Conservation (phyloP, 176 grass and related monocot genomes). For the Carex littledalei region DNA sequence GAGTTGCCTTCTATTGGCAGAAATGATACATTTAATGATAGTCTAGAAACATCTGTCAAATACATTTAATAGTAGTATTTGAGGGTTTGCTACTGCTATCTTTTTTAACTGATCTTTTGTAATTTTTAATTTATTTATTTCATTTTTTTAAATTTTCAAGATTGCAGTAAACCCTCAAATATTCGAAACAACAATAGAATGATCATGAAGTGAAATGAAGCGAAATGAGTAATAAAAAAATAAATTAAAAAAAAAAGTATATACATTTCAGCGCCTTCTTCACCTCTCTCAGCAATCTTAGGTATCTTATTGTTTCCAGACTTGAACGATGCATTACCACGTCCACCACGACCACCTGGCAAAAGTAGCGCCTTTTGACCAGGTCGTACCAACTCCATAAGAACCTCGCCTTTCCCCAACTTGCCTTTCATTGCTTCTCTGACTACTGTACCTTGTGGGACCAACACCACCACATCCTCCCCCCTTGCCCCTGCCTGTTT, state of each 20-base stretch:
- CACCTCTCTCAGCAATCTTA: constrained; percentile 88
- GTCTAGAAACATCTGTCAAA: neutral
- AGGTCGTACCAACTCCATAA: constrained; percentile 68
- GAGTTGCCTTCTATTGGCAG: neutral
- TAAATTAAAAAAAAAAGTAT: constrained; percentile 17
- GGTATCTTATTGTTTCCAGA: constrained; percentile 73
- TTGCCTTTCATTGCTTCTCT: constrained; percentile 46
- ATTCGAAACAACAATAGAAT: neutral
- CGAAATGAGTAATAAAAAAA: neutral
- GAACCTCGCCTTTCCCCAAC: constrained; percentile 25
- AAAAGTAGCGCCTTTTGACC: constrained; percentile 69
- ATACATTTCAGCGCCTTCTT: constrained; percentile 93
- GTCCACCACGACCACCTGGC: constrained; percentile 75
- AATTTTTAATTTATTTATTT: neutral
- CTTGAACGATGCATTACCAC: constrained; percentile 87
- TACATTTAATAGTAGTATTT: too few relatives aligned
- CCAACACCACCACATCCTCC: constrained; percentile 79
- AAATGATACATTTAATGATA: neutral
- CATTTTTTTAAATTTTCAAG: neutral
- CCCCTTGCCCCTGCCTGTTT: constrained; percentile 80
- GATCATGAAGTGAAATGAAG: too few relatives aligned
- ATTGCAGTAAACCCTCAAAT: neutral
- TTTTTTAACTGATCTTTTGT: neutral
- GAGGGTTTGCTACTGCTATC: neutral
- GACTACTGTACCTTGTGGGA: constrained; percentile 77